Evolutionary conservation across 345 rosid genomes (phyloP).

Genomic region (Lepidium africanum): DNA sequence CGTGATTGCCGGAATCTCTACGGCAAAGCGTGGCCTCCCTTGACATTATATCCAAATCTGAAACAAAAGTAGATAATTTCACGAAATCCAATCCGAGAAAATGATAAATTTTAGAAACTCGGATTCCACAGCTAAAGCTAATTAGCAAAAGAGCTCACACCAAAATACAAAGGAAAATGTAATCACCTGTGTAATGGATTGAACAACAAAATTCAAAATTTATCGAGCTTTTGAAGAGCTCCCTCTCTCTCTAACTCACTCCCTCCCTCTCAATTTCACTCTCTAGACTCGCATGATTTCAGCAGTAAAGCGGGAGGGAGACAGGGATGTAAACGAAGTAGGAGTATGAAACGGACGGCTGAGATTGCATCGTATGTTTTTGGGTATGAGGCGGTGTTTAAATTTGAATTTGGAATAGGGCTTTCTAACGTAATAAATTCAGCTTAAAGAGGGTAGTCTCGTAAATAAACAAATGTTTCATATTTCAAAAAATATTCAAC

Average conservation of each 20-base stretch:
- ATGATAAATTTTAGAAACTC: background rate
- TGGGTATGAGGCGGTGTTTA: constrained; percentile 28
- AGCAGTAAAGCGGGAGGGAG: constrained; percentile 20
- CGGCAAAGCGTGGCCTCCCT: constrained; percentile 59
- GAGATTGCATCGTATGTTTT: constrained; percentile 29
- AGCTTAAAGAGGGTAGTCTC: background rate
- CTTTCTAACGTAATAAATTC: background rate
- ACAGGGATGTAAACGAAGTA: background rate
- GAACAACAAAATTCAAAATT: constrained; percentile 33
- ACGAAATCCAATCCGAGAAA: background rate
- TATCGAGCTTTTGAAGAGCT: background rate
- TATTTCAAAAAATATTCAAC: background rate
- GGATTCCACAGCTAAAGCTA: background rate
- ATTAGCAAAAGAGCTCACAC: background rate
- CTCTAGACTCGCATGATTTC: constrained; percentile 18
- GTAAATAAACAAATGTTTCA: background rate
- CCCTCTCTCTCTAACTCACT: constrained; percentile 6
- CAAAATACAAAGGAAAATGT: background rate
- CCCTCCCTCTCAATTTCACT: background rate
- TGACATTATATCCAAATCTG: constrained; percentile 34
- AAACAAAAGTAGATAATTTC: background rate
- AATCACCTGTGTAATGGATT: constrained; percentile 39
- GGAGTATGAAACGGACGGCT: constrained; percentile 33
- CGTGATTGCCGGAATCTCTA: constrained; percentile 48
- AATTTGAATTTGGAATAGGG: constrained; percentile 41